Evolutionary conservation across 192 early-diverging fungal genomes (phyloP).

Genomic region (Linnemannia hyalina): DNA sequence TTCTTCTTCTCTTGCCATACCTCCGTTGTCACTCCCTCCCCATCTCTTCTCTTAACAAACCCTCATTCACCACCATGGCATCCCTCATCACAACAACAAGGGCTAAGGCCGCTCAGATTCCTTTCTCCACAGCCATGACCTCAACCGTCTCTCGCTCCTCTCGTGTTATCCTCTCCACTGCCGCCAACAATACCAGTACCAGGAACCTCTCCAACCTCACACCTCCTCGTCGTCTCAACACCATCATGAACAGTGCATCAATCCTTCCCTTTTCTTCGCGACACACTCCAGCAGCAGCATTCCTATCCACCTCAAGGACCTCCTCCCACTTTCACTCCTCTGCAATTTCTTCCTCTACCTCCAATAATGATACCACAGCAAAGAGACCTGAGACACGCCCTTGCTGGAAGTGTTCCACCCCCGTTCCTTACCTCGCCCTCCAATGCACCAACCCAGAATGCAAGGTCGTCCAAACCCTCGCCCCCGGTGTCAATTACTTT

Average conservation of each 20-base stretch:
- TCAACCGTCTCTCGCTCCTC: neutral
- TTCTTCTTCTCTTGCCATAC: neutral
- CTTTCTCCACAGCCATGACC: neutral
- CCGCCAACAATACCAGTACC: neutral
- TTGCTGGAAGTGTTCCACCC: constrained; percentile 44
- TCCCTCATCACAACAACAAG: neutral
- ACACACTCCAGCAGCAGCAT: neutral
- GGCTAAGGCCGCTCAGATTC: neutral
- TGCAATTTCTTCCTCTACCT: neutral
- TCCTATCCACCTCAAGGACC: neutral
- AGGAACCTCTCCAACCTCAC: neutral
- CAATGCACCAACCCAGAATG: constrained; percentile 38
- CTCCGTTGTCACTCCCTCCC: neutral
- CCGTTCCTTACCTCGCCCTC: constrained; percentile 35
- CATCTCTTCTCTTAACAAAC: neutral
- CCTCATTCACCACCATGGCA: neutral
- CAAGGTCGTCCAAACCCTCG: constrained; percentile 40
- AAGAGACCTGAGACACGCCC: constrained; percentile 44
- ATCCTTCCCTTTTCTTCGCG: neutral
- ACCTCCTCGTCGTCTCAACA: neutral
- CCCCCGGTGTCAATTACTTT: constrained; percentile 47
- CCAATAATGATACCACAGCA: neutral
- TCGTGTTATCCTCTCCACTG: neutral
- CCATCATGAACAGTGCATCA: neutral
- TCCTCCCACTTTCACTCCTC: constrained; percentile 19